These are phyloP conservation scores for Malus sylvestris DNA, from an alignment of 306 rosid genomes.

Conservation along the genomic window DNA sequence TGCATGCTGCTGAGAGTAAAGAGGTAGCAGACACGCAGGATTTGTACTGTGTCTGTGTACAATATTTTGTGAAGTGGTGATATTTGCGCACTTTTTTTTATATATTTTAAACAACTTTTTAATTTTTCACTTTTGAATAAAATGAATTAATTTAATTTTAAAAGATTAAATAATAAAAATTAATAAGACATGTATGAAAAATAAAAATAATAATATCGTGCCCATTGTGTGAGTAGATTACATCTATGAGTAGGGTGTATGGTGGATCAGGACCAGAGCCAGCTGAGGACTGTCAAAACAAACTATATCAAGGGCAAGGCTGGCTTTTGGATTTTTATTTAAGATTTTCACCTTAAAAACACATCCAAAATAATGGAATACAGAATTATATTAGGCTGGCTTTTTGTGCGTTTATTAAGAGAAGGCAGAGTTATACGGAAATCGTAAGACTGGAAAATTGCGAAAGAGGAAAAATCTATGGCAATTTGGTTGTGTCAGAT, in stretches of 20 bases:
- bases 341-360: too few species aligned
- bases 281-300: not conserved
- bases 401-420: not conserved
- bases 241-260: not conserved
- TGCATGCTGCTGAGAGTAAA: not conserved
- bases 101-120: too few species aligned
- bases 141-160: too few species aligned
- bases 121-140: too few species aligned
- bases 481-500: conserved; percentile 22
- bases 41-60: not conserved
- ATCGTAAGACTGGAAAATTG: conserved; percentile 13
- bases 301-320: not conserved
- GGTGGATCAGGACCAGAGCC: not conserved
- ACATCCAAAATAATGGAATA: not conserved
- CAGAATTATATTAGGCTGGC: not conserved
- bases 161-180: too few species aligned
- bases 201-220: too few species aligned
- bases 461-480: not conserved
- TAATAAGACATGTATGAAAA: not conserved
- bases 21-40: not conserved
- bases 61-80: too few species aligned
- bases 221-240: not conserved
- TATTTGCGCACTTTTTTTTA: too few species aligned
- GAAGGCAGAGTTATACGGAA: not conserved
- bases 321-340: not conserved